These are phyloP conservation scores for Schrenkiella parvula DNA, from an alignment of 345 rosid genomes.

Conservation along the genomic window DNA sequence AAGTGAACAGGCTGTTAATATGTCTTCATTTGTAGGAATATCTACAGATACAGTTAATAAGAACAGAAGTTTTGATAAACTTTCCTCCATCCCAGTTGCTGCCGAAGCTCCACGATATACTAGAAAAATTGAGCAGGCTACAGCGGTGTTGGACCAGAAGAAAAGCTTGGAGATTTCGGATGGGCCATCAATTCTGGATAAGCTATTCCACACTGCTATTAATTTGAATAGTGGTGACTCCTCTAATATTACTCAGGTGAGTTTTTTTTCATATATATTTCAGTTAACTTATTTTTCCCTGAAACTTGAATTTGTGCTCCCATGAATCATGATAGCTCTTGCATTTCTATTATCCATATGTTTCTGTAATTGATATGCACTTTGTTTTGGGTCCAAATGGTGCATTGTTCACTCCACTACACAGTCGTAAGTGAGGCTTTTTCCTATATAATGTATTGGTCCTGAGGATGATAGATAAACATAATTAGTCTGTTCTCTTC, in stretches of 20 bases:
- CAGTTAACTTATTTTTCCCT: background rate
- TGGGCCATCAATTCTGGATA: constrained; percentile 72
- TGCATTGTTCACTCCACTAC: background rate
- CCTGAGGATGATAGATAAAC: background rate
- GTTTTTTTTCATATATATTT: background rate
- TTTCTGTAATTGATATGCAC: background rate
- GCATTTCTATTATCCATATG: background rate
- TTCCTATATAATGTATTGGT: background rate
- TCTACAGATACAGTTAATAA: constrained; percentile 29
- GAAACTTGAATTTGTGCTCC: background rate
- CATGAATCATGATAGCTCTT: constrained; percentile 5
- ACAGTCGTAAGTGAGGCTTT: background rate
- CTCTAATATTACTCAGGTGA: constrained; percentile 48
- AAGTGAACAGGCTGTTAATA: constrained; percentile 32
- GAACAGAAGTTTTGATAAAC: constrained; percentile 32
- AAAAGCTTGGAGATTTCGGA: constrained; percentile 40
- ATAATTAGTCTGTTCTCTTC: background rate
- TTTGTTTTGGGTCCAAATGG: background rate
- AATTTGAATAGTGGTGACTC: constrained; percentile 47
- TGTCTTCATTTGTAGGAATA: constrained; percentile 40
- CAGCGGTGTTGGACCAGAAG: constrained; percentile 29
- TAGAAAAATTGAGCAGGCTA: constrained; percentile 43
- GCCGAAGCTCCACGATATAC: constrained; percentile 34
- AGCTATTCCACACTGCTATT: constrained; percentile 59
- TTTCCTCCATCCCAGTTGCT: constrained; percentile 42